Percentiles rank a stretch among this genome's conserved stretches.
Evolutionary conservation across 2,329 filamentous ascomycete genomes (phyloP).

Genomic region (Neofusicoccum cordaticola): DNA sequence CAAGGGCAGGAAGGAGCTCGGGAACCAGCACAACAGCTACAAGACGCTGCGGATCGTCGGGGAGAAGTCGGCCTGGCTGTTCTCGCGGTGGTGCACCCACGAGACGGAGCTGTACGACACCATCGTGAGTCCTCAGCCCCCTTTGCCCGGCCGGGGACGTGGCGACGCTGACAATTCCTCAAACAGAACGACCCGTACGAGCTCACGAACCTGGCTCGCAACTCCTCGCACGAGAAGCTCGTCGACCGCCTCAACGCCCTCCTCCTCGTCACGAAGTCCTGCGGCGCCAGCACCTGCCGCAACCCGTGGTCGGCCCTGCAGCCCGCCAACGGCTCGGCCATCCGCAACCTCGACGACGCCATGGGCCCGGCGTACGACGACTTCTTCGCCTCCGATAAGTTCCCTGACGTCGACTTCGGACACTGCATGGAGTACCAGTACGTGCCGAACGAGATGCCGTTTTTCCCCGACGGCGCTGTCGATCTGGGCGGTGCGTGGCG

Average conservation of each 20-base stretch:
- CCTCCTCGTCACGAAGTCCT: neutral
- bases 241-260: neutral
- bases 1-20: no score
- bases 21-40: neutral
- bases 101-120: constrained; percentile 34
- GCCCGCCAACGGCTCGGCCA: neutral
- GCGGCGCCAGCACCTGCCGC: neutral
- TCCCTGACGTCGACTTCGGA: neutral
- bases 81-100: constrained; percentile 30
- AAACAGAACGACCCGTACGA: neutral
- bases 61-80: constrained; percentile 25
- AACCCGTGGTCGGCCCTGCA: neutral
- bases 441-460: neutral
- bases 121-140: neutral
- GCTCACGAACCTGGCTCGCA: neutral
- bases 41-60: constrained; percentile 26
- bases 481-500: no score
- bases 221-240: neutral
- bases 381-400: neutral
- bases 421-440: neutral
- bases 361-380: neutral
- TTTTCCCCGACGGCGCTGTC: neutral
- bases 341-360: neutral
- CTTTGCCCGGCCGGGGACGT: no score
- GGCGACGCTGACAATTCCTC: no score